phyloP scores from a whole-genome alignment of 2,329 filamentous ascomycete genomes.

The Septoria petroselini region DNA sequence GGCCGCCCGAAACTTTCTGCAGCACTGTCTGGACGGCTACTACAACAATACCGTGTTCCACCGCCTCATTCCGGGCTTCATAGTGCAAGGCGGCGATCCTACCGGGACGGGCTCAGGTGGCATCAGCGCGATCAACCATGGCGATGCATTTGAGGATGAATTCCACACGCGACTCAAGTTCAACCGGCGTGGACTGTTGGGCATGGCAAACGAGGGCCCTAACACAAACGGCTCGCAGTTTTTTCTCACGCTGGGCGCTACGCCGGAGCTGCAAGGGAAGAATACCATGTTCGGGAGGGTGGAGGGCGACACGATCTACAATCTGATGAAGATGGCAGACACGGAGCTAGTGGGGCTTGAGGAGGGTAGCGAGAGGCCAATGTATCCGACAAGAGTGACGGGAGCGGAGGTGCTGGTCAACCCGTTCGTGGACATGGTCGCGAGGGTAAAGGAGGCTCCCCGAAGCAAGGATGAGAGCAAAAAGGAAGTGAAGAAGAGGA shows the following conservation, averaged over 20 bases:
- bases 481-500: conserved; percentile 59
- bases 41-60: conserved; percentile 94
- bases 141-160: conserved; percentile 79
- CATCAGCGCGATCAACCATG: conserved; percentile 86
- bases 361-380: conserved; percentile 73
- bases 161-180: conserved; percentile 90
- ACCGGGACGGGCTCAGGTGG: conserved; percentile 90
- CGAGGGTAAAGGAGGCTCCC: conserved; percentile 57
- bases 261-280: conserved; percentile 79
- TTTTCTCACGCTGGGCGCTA: conserved; percentile 83
- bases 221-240: conserved; percentile 93
- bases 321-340: conserved; percentile 89
- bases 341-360: conserved; percentile 63
- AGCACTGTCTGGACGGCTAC: conserved; percentile 91
- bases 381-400: conserved; percentile 80
- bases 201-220: conserved; percentile 89
- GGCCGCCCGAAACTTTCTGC: conserved; percentile 90
- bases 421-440: conserved; percentile 77
- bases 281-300: conserved; percentile 94
- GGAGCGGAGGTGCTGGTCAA: conserved; percentile 74
- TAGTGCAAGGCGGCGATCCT: conserved; percentile 91
- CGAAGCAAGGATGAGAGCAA: conserved; percentile 49
- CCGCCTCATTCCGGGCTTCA: conserved; percentile 84
- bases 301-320: conserved; percentile 93
- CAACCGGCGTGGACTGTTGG: conserved; percentile 82